Evolutionary conservation across 2,329 filamentous ascomycete species (phyloP), one percentile per base, ranked within the genome.

Genomic region (Neofusicoccum kwambonambiense): DNA sequence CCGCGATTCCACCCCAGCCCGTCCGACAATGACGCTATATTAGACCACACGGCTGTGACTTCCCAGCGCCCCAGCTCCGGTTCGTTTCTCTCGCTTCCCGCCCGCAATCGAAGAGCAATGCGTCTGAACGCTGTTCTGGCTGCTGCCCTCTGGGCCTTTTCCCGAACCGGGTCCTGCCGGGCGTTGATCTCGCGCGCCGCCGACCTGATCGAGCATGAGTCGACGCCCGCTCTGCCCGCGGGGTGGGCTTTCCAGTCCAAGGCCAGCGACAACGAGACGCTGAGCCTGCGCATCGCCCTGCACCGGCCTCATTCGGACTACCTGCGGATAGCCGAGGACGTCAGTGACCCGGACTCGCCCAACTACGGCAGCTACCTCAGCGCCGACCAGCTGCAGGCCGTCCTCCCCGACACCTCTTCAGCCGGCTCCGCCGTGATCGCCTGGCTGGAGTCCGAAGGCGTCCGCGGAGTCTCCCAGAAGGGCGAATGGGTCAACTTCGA

Each of bases 321-420:
- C 27, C n/a, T 68, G 15, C 56, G 64, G n/a, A 51, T 66, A 12
- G 67, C 67, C 12, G 17, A 45, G 4, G 19, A 63, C 31, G 52
- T 68, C 22, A 67, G 65, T 39, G 41, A 68, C 7, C 82, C 82
- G 1, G 75, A 75, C 2, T 74, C 79, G 62, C 64, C 73, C 1
- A 69, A 72, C 11, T 84, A 84, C 67, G 82, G 82, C 19, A 70
- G 80, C 50, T 81, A 83, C 69, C 74, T 82, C 66, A 75, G 72
- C 27, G 69, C 73, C 27, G 68, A 72, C 4, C 75, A 79, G 19
- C 70, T 81, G 31, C 74, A 78, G 15, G 66, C 70, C 1, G 70
- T 79, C 45, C 76, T 81, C 34, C 74, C 69, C 6, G 74, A 78
- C 5, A 66, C 72, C 4, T 68, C 73, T 1, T 72, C 75, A 2